phyloP scores from a whole-genome alignment of 768 basidiomycete species.

The Auricularia sp. region DNA sequence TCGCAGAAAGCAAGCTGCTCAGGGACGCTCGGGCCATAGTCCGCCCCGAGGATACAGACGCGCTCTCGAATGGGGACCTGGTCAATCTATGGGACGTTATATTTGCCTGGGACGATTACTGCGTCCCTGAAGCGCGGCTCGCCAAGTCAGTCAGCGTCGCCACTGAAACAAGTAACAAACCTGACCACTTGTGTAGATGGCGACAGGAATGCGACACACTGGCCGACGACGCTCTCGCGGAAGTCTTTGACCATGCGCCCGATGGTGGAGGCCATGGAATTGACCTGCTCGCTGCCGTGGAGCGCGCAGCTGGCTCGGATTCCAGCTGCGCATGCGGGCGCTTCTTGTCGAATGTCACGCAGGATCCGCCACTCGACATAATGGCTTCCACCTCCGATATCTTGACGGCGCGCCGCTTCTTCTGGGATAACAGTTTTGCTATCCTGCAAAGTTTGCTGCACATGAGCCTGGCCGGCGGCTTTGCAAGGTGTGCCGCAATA shows the following conservation, averaged over 20 bases:
- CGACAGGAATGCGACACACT: neutral
- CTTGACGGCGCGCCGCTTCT: constrained; percentile 19
- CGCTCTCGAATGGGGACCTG: neutral
- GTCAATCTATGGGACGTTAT: neutral
- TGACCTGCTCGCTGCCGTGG: neutral
- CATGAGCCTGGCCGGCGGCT: constrained; percentile 28
- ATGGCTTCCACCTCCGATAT: constrained; percentile 14
- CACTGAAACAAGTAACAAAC: neutral
- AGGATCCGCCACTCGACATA: constrained; percentile 13
- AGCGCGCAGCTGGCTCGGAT: neutral
- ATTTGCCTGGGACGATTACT: neutral
- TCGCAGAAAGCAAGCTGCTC: neutral
- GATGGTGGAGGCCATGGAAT: neutral
- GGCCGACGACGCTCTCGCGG: neutral
- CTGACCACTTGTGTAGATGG: neutral
- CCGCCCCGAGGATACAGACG: neutral
- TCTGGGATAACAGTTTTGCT: constrained; percentile 23
- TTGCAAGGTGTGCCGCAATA: constrained; percentile 20
- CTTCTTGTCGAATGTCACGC: neutral
- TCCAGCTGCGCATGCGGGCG: neutral
- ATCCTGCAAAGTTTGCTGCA: constrained; percentile 27
- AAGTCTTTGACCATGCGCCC: neutral
- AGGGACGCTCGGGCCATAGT: neutral
- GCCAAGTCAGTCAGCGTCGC: neutral
- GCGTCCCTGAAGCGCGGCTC: neutral